A percentile compares a stretch with the other conserved stretches of the same genome.
phyloP scores from a whole-genome alignment of 2,329 filamentous ascomycete genomes.

The Chaetoscypha palmicola region DNA sequence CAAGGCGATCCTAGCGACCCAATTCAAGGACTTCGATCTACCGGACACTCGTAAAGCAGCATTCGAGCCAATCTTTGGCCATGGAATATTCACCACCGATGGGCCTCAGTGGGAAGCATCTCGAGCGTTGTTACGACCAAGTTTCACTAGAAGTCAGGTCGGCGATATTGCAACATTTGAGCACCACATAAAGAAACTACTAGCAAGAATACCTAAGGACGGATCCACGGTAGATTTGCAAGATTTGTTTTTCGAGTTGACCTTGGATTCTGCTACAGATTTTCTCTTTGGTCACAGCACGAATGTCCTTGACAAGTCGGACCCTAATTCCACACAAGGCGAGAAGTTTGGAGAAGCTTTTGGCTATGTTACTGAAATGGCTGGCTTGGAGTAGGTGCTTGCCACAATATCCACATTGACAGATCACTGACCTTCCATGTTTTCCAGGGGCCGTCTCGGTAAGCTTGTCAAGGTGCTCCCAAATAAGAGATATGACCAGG shows the following conservation, averaged over 20 bases:
- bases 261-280: conserved; percentile 34
- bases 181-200: conserved; percentile 53
- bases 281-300: conserved; percentile 59
- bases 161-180: conserved; percentile 66
- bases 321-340: conserved; percentile 10
- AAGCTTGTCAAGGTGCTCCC: conserved; percentile 21
- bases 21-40: conserved; percentile 49
- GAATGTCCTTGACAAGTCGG: conserved; percentile 33
- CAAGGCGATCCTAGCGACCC: conserved; percentile 48
- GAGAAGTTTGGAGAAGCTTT: conserved; percentile 33
- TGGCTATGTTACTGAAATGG: conserved; percentile 27
- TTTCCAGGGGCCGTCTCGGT: conserved; percentile 21
- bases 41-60: conserved; percentile 36
- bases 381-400: conserved; percentile 19
- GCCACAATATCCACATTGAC: too few species aligned
- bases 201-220: conserved; percentile 49
- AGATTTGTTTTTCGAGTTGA: conserved; percentile 52
- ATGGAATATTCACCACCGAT: conserved; percentile 50
- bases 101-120: conserved; percentile 47
- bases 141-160: conserved; percentile 46
- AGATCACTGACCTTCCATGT: too few species aligned
- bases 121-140: conserved; percentile 45
- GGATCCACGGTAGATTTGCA: conserved; percentile 52
- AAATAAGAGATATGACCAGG: conserved; percentile 23
- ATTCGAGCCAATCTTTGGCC: conserved; percentile 43